Base-by-base conservation (phyloP, 1,284 basidiomycete genomes). In the Sporisorium reilianum region DNA sequence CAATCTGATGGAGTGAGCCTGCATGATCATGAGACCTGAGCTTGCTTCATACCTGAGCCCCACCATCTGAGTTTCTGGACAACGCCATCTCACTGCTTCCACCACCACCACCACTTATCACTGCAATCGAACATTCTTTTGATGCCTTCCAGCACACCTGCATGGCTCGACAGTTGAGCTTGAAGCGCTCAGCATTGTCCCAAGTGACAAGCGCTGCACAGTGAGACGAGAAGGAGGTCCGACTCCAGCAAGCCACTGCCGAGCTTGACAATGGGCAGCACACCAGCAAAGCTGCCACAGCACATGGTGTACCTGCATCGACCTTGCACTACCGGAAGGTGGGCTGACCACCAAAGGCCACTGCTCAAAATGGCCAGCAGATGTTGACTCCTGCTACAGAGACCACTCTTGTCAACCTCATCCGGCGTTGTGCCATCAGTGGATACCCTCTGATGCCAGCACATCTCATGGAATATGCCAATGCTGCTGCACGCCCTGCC, bases 401-500 rank as follows among this genome's bases (percentile, higher is more conserved):
- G n/a, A n/a, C n/a, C n/a, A n/a, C n/a, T n/a, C 53, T 63, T 40
- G 40, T 55, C 18, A 20, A 63, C 3, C 46, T 56, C n/a, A 63
- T 63, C 52, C 45, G 48, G 25, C 48, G 30, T 26, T 55, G 53
- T 56, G 53, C 60, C 30, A 32, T 28, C 46, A 51, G 60, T 20
- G 25, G 60, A n/a, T 63, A 50, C 25, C 60, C 54, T 34, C 45
- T 63, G 40, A 56, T 22, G 6, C 60, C 54, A 0, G 40, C 46
- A 2, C 23, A 18, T 16, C 14, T 63, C 34, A 46, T 36, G 3
- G 30, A 55, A 14, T 63, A 63, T 20, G 53, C 61, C 38, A 42
- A n/a, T n/a, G 23, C 41, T 30, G 22, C 56, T 23, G 10, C 25
- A 10, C n/a, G 54, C 16, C 20, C 36, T 10, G 14, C 28, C 46